These are phyloP conservation scores for Tetracladium setigerum DNA, from an alignment of 495 filamentous ascomycete genomes.

Conservation along the genomic window DNA sequence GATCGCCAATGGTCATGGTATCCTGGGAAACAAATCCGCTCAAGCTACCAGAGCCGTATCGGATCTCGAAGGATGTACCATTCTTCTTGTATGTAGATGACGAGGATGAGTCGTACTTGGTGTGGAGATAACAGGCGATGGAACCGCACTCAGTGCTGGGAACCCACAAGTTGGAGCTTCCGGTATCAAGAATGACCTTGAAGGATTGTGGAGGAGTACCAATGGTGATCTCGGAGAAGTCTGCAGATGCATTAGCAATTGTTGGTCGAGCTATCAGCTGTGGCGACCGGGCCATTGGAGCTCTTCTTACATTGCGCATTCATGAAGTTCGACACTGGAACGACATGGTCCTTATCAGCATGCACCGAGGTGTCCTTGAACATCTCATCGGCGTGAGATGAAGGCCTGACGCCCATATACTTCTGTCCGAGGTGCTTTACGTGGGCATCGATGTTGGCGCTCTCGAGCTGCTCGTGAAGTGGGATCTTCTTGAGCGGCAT, in stretches of 20 bases:
- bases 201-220: slow-evolving; percentile 90
- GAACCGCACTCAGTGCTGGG: slow-evolving; percentile 85
- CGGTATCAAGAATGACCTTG: slow-evolving; percentile 98
- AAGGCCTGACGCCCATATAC: slow-evolving; percentile 82
- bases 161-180: slow-evolving; percentile 99
- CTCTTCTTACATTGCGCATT: slow-evolving; percentile 88
- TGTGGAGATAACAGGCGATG: slow-evolving; percentile 97
- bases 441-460: slow-evolving; percentile 77
- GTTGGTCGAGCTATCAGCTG: slow-evolving; percentile 18
- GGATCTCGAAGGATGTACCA: slow-evolving; percentile 85
- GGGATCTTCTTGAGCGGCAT: slow-evolving; percentile 97
- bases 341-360: slow-evolving; percentile 58
- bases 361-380: slow-evolving; percentile 70
- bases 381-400: slow-evolving; percentile 60
- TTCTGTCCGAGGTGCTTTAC: slow-evolving; percentile 77
- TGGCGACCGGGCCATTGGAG: not conserved
- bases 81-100: slow-evolving; percentile 95
- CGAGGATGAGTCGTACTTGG: slow-evolving; percentile 85
- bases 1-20: slow-evolving; percentile 75
- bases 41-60: slow-evolving; percentile 91
- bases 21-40: slow-evolving; percentile 93
- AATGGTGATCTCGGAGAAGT: slow-evolving; percentile 93
- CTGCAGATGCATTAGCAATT: slow-evolving; percentile 34
- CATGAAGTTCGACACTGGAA: slow-evolving; percentile 94
- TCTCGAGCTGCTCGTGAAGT: slow-evolving; percentile 83